Evolutionary conservation across 1,284 basidiomycete genomes (phyloP), one percentile per base, ranked within the genome.

Genomic region (Tilletia horrida): DNA sequence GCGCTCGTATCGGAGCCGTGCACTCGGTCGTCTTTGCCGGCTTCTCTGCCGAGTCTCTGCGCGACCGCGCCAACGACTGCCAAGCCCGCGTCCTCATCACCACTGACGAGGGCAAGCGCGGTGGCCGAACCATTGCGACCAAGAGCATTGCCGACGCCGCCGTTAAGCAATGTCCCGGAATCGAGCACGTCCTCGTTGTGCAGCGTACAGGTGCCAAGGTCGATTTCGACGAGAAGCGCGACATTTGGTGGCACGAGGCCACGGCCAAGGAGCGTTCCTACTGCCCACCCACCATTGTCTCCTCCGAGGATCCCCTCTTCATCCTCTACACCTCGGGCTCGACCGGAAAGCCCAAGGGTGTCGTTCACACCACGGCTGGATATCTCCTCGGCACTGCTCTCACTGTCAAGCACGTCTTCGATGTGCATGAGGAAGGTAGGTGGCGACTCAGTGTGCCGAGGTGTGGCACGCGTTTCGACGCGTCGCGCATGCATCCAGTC

Each of bases 1-100:
- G 94, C 83, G 94, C 95, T 6, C 90, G 95, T 76, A 92, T 98
- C 78, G 96, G 95, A 65, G 95, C 96, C 29, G 86, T 98, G 66
- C 96, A 98, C 85, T 96, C 93, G n/a, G 95, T 97, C 80, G 90
- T 98, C 72, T 98, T 98, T 79, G 95, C 95, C 63, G 95, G 96
- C 16, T 98, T 98, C 86, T 93, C 90, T 9, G 89, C 94, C n/a
- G 96, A 97, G 84, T 91, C 91, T 11, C 88, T 98, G 66, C 88
- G 95, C 64, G 96, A 97, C 84, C 90, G 96, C 69, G 88, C 94
- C 48, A 87, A 89, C 68, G 96, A 98, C 84, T 96, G 94, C 85
- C 87, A 87, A 76, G 92, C 89, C 44, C 88, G 89, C 66, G 92
- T 98, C 11, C 86, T 98, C 71, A 93, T 98, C 82, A 98, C 96